A percentile compares a stretch with the other conserved stretches of the same genome.
phyloP scores from a whole-genome alignment of 2,329 filamentous ascomycete genomes.

The Penicillium brasilianum region DNA sequence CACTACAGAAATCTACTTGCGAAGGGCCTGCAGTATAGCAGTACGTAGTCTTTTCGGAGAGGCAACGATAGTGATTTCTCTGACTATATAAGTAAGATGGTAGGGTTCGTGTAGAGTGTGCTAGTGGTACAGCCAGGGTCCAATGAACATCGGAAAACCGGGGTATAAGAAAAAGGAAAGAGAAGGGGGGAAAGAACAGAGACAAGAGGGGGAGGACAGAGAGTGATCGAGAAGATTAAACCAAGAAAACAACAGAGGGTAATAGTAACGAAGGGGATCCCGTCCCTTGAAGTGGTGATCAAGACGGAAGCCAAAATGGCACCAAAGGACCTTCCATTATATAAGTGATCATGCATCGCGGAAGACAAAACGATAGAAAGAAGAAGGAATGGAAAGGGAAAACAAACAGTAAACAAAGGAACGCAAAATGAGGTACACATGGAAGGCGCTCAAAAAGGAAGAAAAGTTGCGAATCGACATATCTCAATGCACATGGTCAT shows the following conservation, averaged over 20 bases:
- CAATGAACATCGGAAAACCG: slow-evolving; percentile 37
- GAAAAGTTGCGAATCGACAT: slow-evolving; percentile 24
- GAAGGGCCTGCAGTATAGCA: neutral
- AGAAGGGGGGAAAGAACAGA: slow-evolving; percentile 28
- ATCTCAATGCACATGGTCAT: slow-evolving; percentile 35
- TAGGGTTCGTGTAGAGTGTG: slow-evolving; percentile 24
- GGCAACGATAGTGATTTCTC: slow-evolving; percentile 25
- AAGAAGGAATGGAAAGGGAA: neutral
- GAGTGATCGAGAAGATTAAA: slow-evolving; percentile 10
- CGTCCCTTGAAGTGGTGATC: slow-evolving; percentile 19
- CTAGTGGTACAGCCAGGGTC: slow-evolving; percentile 38
- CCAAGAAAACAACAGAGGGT: slow-evolving; percentile 1
- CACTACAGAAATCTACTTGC: neutral
- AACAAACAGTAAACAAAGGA: slow-evolving; percentile 1
- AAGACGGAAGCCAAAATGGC: slow-evolving; percentile 7
- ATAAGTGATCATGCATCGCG: slow-evolving; percentile 24
- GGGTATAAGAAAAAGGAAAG: slow-evolving; percentile 33
- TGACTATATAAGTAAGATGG: slow-evolving; percentile 22
- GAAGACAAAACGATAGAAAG: slow-evolving; percentile 8
- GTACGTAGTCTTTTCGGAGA: neutral
- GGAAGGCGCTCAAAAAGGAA: slow-evolving; percentile 17
- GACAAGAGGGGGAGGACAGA: slow-evolving; percentile 8
- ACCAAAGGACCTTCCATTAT: slow-evolving; percentile 20
- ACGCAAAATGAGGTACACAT: slow-evolving; percentile 10
- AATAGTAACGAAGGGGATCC: slow-evolving; percentile 23